Evolutionary conservation across 306 rosid species (phyloP).

Genomic region (Hylodesmum podocarpum): DNA sequence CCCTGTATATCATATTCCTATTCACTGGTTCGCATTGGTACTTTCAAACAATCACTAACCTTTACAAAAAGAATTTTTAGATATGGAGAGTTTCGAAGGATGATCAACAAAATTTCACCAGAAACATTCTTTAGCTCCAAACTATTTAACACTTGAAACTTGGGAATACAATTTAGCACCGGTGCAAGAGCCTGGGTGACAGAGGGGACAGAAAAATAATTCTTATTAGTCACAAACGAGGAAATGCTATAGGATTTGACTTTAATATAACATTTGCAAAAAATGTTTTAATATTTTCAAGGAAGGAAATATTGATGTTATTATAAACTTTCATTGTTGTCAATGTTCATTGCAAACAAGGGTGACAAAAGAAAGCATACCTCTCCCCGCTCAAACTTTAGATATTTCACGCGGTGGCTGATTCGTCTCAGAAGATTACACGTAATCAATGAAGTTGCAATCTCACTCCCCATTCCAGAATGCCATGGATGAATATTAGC

Average conservation of each 20-base stretch:
- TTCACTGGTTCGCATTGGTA: too few relatives aligned
- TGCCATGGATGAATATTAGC: neutral
- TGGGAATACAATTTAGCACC: neutral
- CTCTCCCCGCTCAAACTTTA: neutral
- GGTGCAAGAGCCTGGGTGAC: neutral
- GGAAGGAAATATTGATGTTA: neutral
- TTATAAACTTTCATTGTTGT: neutral
- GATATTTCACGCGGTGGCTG: neutral
- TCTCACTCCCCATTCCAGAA: neutral
- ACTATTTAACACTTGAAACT: neutral
- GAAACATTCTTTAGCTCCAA: neutral
- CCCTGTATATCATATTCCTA: too few relatives aligned
- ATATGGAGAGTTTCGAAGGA: conserved; percentile 15
- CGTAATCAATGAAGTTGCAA: neutral
- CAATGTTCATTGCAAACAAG: neutral
- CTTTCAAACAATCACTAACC: neutral
- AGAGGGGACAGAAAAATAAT: too few relatives aligned
- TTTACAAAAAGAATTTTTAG: neutral
- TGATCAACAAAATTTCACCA: neutral
- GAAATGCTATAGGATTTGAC: neutral
- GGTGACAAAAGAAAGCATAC: neutral
- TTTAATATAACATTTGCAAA: neutral
- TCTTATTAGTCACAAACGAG: too few relatives aligned
- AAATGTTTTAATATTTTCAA: neutral
- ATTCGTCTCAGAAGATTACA: neutral